Evolutionary conservation across 257 asterid species (phyloP), one percentile per base, ranked within the genome.

Genomic region (Scutellaria galericulata): DNA sequence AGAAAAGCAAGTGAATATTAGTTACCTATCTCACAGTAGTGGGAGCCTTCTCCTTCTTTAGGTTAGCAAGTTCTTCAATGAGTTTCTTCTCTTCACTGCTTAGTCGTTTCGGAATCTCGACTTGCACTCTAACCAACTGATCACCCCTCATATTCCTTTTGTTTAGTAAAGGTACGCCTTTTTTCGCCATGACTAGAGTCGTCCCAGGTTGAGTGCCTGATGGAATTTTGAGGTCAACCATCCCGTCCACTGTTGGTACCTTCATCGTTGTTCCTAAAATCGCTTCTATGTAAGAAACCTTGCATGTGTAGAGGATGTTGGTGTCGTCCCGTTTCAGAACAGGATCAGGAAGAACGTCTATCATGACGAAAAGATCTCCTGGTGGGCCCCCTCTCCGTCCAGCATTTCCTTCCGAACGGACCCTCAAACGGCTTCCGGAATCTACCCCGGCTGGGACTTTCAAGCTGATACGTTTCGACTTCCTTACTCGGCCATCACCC

Each of bases 381-480:
- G 98, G 89, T 0, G 96, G 95, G 11, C 98, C 99, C 35, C 99
- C 99, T 79, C 87, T 80, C 71, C 89, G 79, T 45, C 99, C 98
- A 0, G 96, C 91, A 52, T 95, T 92, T 18, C 99, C 99, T 74
- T 92, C 98, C 0, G 90, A 84, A 1, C 96, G 93, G 13, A 95
- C 99, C 78, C 99, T 79, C 64, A 95, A 73, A 44, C 96, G 91
- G 65, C 96, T 88, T 12, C 99, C 94, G 0, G 96, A 77, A 78
- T 95, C 99, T 0, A 95, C 98, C 31, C 98, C 99, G 0, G 98
- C 89, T 0, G 97, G 99, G 12, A 95, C 97, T 75, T 95, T 95
- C 85, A 95, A 79, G 86, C 99, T 89, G 24, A 92, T 92, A 18
- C 97, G 94, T 79, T 95, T 92, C 0, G 97, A 88, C 81, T 92